Percentiles rank a stretch among this genome's conserved stretches.
Evolutionary conservation across 192 early-diverging fungal genomes (phyloP).

Genomic region (Backusella tarrabulga): DNA sequence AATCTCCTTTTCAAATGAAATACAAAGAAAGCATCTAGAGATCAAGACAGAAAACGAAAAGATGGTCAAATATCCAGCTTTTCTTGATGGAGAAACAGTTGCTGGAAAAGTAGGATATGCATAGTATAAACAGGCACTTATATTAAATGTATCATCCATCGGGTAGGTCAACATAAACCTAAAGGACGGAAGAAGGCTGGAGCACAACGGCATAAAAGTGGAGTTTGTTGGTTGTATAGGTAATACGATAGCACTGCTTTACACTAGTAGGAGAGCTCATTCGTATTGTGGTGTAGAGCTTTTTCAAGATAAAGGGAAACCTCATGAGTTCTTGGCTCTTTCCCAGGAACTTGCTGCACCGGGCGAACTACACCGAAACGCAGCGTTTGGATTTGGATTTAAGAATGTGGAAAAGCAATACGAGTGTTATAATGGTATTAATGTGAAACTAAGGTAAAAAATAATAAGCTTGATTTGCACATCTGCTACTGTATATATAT

Average conservation of each 20-base stretch:
- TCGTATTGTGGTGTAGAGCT: constrained; percentile 59
- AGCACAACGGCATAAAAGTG: constrained; percentile 98
- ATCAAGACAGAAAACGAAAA: constrained; percentile 91
- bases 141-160: background rate
- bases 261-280: background rate
- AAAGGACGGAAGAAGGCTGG: constrained; percentile 86
- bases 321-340: constrained; percentile 91
- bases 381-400: constrained; percentile 93
- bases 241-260: constrained; percentile 29
- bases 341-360: constrained; percentile 93
- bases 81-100: constrained; percentile 95
- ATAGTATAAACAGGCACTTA: background rate
- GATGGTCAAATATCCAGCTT: constrained; percentile 88
- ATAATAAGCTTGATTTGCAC: background rate
- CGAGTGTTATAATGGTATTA: constrained; percentile 97
- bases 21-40: constrained; percentile 91
- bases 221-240: constrained; percentile 98
- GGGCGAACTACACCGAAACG: constrained; percentile 79
- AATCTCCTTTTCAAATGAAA: constrained; percentile 79
- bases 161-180: constrained; percentile 58
- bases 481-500: background rate
- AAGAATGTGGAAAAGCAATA: constrained; percentile 99
- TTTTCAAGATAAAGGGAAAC: constrained; percentile 93
- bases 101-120: constrained; percentile 74
- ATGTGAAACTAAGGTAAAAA: constrained; percentile 80